Percentiles rank a stretch among this genome's conserved stretches.
phyloP scores from a whole-genome alignment of 139 green algal species.

The Closterium sp. region DNA sequence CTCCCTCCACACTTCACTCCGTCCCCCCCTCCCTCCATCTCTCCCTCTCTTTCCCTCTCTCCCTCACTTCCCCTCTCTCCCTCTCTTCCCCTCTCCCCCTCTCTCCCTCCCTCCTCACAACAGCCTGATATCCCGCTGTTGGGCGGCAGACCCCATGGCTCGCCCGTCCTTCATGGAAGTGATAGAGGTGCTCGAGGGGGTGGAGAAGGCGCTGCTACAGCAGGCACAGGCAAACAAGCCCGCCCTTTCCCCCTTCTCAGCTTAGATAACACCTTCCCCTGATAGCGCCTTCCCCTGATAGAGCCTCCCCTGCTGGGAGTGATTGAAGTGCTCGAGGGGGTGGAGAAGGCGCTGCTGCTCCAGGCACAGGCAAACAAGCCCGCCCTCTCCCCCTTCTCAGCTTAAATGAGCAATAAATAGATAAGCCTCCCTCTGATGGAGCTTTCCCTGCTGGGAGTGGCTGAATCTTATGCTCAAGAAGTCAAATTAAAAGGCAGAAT shows the following conservation, averaged over 20 bases:
- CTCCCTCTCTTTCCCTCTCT: neutral
- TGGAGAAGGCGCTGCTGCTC: neutral
- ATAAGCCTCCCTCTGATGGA: too few relatives aligned
- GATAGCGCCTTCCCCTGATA: neutral
- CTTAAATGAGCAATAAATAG: too few relatives aligned
- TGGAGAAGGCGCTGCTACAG: neutral
- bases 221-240: neutral
- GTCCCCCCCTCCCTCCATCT: neutral
- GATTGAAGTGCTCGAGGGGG: neutral
- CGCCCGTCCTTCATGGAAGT: conserved; percentile 3
- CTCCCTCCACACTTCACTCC: neutral
- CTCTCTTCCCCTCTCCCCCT: neutral
- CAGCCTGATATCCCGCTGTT: neutral
- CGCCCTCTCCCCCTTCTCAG: too few relatives aligned
- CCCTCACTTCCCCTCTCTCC: too few relatives aligned
- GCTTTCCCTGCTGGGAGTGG: too few relatives aligned
- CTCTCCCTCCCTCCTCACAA: neutral
- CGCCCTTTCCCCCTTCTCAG: neutral
- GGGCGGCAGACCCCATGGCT: neutral
- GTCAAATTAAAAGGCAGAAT: too few relatives aligned
- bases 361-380: too few relatives aligned
- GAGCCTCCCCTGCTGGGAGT: neutral
- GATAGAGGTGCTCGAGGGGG: neutral
- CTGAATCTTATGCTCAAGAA: too few relatives aligned
- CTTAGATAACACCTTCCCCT: neutral